phyloP scores from a whole-genome alignment of 768 basidiomycete species.

The Dendrothele bispora region DNA sequence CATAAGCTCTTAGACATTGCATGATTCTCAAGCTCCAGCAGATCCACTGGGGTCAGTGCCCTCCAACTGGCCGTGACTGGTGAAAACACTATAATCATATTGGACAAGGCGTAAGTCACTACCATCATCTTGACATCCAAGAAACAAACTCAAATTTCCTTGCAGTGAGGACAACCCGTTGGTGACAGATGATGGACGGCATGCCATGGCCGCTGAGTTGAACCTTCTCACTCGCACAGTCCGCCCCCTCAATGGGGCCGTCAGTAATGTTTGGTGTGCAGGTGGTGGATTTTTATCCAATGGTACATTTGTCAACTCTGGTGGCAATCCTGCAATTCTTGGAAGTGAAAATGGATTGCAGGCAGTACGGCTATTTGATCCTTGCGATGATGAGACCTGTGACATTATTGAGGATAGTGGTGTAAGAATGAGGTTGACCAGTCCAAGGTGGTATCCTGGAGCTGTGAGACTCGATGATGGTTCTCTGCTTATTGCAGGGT shows the following conservation, averaged over 20 bases:
- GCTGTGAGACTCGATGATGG: conserved; percentile 21
- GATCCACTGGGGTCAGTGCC: not conserved
- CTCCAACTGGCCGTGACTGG: not conserved
- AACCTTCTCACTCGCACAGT: too few species aligned
- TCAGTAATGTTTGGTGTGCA: too few species aligned
- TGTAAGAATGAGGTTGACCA: conserved; percentile 29
- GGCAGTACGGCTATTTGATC: conserved; percentile 37
- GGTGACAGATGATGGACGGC: too few species aligned
- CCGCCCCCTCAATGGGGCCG: too few species aligned
- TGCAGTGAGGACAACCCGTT: conserved; percentile 20
- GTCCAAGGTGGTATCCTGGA: conserved; percentile 42
- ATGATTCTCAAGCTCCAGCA: too few species aligned
- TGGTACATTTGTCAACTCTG: too few species aligned
- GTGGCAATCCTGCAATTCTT: too few species aligned
- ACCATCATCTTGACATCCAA: too few species aligned
- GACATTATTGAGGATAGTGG: conserved; percentile 34
- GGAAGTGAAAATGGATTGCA: conserved; percentile 31
- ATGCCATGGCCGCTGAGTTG: too few species aligned
- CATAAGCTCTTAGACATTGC: too few species aligned
- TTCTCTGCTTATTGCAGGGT: conserved; percentile 28
- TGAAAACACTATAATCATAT: not conserved
- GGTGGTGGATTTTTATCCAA: too few species aligned
- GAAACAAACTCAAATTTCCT: not conserved
- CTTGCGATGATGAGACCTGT: conserved; percentile 35
- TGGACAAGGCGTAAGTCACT: not conserved